Evolutionary conservation across 352 stramenopile genomes (phyloP), one percentile per base, ranked within the genome.

Genomic region (Phytopythium boreale): DNA sequence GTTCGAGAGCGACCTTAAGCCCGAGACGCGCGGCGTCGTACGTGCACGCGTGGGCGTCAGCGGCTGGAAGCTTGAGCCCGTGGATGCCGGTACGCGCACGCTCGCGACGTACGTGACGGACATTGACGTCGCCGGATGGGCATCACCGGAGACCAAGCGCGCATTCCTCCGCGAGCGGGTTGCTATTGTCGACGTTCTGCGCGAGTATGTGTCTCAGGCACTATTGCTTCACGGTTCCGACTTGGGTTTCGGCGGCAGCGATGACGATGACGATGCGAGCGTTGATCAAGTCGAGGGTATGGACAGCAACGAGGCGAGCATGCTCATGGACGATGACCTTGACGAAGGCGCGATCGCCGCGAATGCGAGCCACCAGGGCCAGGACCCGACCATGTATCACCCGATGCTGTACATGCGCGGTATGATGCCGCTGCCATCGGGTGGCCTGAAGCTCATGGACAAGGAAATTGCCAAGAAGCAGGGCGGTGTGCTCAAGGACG

Each of bases 381-480:
- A 66, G 56, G 75, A 62, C 7, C 68, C 67, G 2, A 55, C 58
- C 9, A 76, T 78, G 39, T 93, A 93, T 69, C 84, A 95, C 64
- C 84, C 84, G 9, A 89, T 85, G 61, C 69, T 79, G 36, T 95
- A 93, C 70, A 90, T 95, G 76, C 84, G 82, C 44, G 80, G 81
- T 27, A 92, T 95, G 84, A 76, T 87, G 68, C 81, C 82, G 39
- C 63, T 92, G 26, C 82, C 84, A 4, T 88, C 79, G 6, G 87
- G 87, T 59, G 87, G 84, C 0, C 60, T 95, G 9, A 95, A 95
- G 65, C 66, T 95, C 1, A 84, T 90, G 53, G 87, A 95, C 64
- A 95, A 95, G 68, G 84, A 95, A 50, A 70, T 93, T 29, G 84
- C 83, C 4, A 95, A 93, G 68, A 95, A 95, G 68, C 87, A 95